A percentile compares a stretch with the other conserved stretches of the same genome.
Conservation (phyloP, 768 basidiomycete genomes). For the Boletus pseudopeckii region DNA sequence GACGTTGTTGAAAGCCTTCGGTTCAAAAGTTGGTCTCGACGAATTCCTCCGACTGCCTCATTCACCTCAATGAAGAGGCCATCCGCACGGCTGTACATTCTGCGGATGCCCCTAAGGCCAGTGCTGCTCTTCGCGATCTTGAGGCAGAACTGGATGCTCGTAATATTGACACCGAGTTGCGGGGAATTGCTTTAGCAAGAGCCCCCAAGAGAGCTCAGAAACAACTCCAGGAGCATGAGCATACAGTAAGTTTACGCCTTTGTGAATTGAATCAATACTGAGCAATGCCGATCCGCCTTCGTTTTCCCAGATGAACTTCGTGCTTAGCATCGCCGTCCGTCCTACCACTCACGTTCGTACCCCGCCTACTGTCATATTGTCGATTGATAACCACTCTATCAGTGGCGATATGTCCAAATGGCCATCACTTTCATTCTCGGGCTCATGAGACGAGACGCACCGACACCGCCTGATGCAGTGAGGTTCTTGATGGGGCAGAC, state of each 20-base stretch:
- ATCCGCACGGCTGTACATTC: slow-evolving; percentile 60
- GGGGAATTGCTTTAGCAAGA: slow-evolving; percentile 44
- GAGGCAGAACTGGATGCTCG: slow-evolving; percentile 46
- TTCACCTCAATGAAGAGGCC: slow-evolving; percentile 60
- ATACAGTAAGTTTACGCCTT: slow-evolving; percentile 41
- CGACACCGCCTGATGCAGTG: slow-evolving; percentile 50
- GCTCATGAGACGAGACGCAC: slow-evolving; percentile 61
- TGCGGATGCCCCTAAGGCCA: slow-evolving; percentile 46
- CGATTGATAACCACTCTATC: slow-evolving; percentile 9
- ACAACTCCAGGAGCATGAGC: slow-evolving; percentile 44
- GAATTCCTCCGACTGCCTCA: slow-evolving; percentile 60
- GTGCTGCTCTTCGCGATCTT: slow-evolving; percentile 47
- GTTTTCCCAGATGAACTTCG: slow-evolving; percentile 48
- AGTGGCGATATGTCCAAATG: slow-evolving; percentile 85
- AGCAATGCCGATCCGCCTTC: neutral
- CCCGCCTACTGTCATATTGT: neutral
- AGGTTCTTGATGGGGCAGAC: slow-evolving; percentile 63
- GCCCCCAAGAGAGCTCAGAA: slow-evolving; percentile 38
- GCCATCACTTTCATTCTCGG: slow-evolving; percentile 58
- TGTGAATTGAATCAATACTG: neutral
- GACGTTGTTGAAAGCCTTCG: slow-evolving; percentile 16
- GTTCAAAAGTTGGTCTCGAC: slow-evolving; percentile 27
- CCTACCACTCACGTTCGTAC: slow-evolving; percentile 70
- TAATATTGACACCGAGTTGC: slow-evolving; percentile 41
- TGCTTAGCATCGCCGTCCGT: slow-evolving; percentile 57